These are phyloP conservation scores for Phyllosticta ampelicida DNA, from an alignment of 2,329 filamentous ascomycete species.

Conservation along the genomic window DNA sequence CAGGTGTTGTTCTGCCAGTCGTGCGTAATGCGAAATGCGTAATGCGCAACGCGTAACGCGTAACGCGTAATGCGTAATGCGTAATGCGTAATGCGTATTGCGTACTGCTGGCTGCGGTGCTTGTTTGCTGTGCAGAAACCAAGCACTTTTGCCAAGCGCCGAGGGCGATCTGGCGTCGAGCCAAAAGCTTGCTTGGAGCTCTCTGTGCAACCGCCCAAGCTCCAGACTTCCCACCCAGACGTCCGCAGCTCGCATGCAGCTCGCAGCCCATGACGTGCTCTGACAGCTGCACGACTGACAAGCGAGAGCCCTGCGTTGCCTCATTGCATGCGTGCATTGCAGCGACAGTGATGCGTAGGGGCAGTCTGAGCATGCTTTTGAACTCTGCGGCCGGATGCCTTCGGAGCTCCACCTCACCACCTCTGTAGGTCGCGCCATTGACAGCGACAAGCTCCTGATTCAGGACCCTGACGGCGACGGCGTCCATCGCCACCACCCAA, in stretches of 20 bases:
- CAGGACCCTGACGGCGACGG: conserved; percentile 1
- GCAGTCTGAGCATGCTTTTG: background rate
- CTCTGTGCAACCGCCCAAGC: background rate
- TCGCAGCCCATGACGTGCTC: background rate
- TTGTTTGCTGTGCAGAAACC: background rate
- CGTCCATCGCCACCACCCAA: background rate
- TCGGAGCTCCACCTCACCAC: background rate
- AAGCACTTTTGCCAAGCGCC: background rate
- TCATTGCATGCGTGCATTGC: too few relatives aligned
- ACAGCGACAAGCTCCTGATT: background rate
- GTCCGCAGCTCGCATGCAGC: too few relatives aligned
- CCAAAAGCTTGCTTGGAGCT: background rate
- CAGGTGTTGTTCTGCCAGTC: too few relatives aligned
- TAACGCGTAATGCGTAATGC: too few relatives aligned
- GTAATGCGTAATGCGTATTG: too few relatives aligned
- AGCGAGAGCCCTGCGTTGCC: too few relatives aligned
- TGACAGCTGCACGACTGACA: background rate
- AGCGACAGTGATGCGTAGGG: background rate
- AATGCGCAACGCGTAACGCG: too few relatives aligned
- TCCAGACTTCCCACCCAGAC: too few relatives aligned
- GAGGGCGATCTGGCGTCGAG: background rate
- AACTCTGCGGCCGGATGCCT: background rate
- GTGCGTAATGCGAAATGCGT: too few relatives aligned
- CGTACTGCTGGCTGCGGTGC: too few relatives aligned
- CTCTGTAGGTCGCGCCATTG: background rate